Conservation (phyloP, 768 basidiomycete species). For the Lentinus brumalis region DNA sequence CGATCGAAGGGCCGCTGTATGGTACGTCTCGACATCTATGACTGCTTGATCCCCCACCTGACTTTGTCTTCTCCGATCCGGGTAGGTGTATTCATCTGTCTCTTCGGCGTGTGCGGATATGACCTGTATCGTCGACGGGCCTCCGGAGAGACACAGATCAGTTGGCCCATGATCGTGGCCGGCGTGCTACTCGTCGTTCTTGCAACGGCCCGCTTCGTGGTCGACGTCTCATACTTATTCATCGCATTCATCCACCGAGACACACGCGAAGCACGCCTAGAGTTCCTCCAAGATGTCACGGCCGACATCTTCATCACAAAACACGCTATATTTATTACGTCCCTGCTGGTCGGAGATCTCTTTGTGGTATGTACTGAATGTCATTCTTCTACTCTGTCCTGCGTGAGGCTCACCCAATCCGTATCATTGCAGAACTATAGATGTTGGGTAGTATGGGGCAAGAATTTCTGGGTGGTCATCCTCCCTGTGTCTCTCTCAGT, state of each 20-base stretch:
- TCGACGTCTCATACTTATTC: constrained; percentile 18
- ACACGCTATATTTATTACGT: constrained; percentile 10
- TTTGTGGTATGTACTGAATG: constrained; percentile 5
- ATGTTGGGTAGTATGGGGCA: constrained; percentile 18
- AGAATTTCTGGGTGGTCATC: constrained; percentile 8
- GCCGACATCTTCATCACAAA: constrained; percentile 15
- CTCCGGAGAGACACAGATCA: constrained; percentile 3
- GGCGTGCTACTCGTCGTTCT: constrained; percentile 15
- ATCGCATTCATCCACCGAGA: constrained; percentile 15
- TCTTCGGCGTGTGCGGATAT: constrained; percentile 11
- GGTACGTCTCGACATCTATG: neutral
- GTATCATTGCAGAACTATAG: constrained; percentile 5
- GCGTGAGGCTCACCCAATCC: neutral
- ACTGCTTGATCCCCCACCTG: neutral
- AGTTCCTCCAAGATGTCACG: constrained; percentile 14
- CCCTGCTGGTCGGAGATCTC: constrained; percentile 10
- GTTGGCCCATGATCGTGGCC: constrained; percentile 14
- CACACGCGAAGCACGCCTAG: constrained; percentile 11
- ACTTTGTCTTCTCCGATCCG: neutral
- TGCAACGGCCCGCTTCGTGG: constrained; percentile 15
- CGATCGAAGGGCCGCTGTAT: constrained; percentile 2
- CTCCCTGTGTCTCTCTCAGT: neutral
- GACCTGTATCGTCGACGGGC: constrained; percentile 8
- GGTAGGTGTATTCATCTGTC: constrained; percentile 12
- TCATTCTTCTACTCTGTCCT: neutral